Percentiles rank a stretch among this genome's conserved stretches.
phyloP scores from a whole-genome alignment of 2,329 filamentous ascomycete species.

The Hymenoscyphus occultus region DNA sequence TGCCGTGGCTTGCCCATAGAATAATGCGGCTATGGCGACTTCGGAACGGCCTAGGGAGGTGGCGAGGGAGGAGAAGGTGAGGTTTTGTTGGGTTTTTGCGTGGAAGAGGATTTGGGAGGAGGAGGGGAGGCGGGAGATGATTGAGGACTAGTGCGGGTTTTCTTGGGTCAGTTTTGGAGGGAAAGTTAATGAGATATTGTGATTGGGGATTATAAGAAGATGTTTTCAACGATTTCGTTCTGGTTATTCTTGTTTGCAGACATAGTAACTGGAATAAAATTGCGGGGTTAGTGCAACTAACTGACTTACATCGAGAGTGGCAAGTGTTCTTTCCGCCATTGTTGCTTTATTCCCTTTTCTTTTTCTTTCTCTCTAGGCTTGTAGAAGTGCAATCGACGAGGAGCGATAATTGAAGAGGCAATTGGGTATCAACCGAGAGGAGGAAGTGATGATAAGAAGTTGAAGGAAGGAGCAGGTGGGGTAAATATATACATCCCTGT shows the following conservation, averaged over 20 bases:
- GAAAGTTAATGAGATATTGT: background rate
- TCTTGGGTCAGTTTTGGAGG: background rate
- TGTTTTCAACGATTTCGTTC: too few relatives aligned
- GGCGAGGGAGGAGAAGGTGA: slow-evolving; percentile 78
- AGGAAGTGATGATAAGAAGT: background rate
- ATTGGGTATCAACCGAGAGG: background rate
- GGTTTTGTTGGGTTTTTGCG: slow-evolving; percentile 71
- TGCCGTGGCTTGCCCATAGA: slow-evolving; percentile 83
- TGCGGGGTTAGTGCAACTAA: background rate
- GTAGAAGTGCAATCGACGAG: background rate
- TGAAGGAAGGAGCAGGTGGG: background rate
- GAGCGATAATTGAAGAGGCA: background rate
- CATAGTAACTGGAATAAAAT: background rate
- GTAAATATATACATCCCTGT: slow-evolving; percentile 1
- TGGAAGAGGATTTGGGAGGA: slow-evolving; percentile 73
- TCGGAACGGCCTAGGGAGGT: slow-evolving; percentile 74
- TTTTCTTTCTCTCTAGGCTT: background rate
- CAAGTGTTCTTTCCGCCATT: slow-evolving; percentile 10
- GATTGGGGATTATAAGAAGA: background rate
- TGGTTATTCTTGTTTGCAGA: too few relatives aligned
- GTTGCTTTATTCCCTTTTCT: background rate
- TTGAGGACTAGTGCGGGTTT: slow-evolving; percentile 50
- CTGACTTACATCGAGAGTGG: slow-evolving; percentile 11
- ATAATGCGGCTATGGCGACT: slow-evolving; percentile 84
- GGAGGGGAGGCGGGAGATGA: slow-evolving; percentile 65